phyloP scores from a whole-genome alignment of 495 filamentous ascomycete species.

The Staphylotrichum longicolle region DNA sequence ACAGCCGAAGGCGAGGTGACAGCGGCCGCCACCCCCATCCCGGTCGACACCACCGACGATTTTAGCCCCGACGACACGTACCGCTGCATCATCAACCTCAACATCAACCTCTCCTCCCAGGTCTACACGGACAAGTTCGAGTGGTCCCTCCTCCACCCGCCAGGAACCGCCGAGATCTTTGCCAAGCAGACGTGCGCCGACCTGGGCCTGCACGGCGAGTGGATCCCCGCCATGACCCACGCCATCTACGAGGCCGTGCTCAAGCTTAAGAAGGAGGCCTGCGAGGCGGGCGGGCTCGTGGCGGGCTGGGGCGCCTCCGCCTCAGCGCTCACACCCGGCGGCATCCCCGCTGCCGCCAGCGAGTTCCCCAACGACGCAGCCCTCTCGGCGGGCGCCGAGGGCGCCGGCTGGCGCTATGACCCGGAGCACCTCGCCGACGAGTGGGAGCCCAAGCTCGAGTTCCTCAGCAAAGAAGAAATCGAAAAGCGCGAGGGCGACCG shows the following conservation, averaged over 20 bases:
- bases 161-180: slow-evolving; percentile 87
- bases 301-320: slow-evolving; percentile 55
- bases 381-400: slow-evolving; percentile 53
- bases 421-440: slow-evolving; percentile 83
- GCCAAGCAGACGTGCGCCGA: slow-evolving; percentile 90
- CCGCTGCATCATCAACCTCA: slow-evolving; percentile 83
- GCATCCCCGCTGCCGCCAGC: slow-evolving; percentile 29
- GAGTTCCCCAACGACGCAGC: slow-evolving; percentile 90
- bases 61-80: slow-evolving; percentile 85
- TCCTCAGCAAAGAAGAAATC: slow-evolving; percentile 90
- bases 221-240: slow-evolving; percentile 89
- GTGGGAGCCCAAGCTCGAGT: slow-evolving; percentile 93
- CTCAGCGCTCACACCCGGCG: slow-evolving; percentile 48
- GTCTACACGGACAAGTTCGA: slow-evolving; percentile 98
- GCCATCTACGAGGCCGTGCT: slow-evolving; percentile 96
- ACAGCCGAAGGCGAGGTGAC: slow-evolving; percentile 32
- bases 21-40: slow-evolving; percentile 30
- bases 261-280: slow-evolving; percentile 91
- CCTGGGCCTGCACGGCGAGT: slow-evolving; percentile 84
- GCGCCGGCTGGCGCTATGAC: slow-evolving; percentile 93
- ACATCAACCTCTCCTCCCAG: slow-evolving; percentile 87
- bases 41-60: slow-evolving; percentile 23
- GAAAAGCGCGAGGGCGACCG: slow-evolving; percentile 95
- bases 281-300: slow-evolving; percentile 79
- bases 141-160: slow-evolving; percentile 92